Percentiles rank a stretch among this genome's conserved stretches.
phyloP scores from a whole-genome alignment of 2,329 filamentous ascomycete genomes.

The Exophiala phaeomuriformis region DNA sequence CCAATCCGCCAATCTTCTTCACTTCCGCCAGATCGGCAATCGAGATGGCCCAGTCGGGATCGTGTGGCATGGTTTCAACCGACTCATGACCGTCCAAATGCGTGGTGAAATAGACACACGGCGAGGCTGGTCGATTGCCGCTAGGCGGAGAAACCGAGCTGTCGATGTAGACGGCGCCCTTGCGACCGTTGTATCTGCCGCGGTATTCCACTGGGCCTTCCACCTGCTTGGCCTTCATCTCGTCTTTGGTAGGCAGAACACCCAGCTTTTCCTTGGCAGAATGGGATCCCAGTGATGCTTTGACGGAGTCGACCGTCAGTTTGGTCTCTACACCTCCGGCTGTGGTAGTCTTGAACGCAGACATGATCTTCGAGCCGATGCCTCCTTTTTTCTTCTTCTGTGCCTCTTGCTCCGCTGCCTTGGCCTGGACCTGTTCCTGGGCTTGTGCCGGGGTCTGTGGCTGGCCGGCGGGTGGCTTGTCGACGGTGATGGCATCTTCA shows the following conservation, averaged over 20 bases:
- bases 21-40: conserved; percentile 65
- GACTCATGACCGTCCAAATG: conserved; percentile 38
- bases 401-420: conserved; percentile 23
- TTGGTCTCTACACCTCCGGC: conserved; percentile 67
- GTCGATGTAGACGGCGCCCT: conserved; percentile 63
- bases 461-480: conserved; percentile 37
- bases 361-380: conserved; percentile 51
- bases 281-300: conserved; percentile 53
- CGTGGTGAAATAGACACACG: conserved; percentile 59
- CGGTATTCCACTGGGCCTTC: conserved; percentile 69
- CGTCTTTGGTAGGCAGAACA: conserved; percentile 50
- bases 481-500: conserved; percentile 52
- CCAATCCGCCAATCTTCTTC: conserved; percentile 71
- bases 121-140: conserved; percentile 57
- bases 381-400: conserved; percentile 38
- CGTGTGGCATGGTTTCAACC: conserved; percentile 44
- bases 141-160: conserved; percentile 33
- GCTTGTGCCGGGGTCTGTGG: too few species aligned
- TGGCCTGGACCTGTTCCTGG: conserved; percentile 30
- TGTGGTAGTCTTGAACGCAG: conserved; percentile 61
- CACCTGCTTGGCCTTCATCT: conserved; percentile 37
- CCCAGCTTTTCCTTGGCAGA: conserved; percentile 65
- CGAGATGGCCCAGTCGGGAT: conserved; percentile 61
- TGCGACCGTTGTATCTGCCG: conserved; percentile 61
- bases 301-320: conserved; percentile 62